Base-by-base conservation (phyloP, 345 rosid genomes). In the Syzygium aromaticum region DNA sequence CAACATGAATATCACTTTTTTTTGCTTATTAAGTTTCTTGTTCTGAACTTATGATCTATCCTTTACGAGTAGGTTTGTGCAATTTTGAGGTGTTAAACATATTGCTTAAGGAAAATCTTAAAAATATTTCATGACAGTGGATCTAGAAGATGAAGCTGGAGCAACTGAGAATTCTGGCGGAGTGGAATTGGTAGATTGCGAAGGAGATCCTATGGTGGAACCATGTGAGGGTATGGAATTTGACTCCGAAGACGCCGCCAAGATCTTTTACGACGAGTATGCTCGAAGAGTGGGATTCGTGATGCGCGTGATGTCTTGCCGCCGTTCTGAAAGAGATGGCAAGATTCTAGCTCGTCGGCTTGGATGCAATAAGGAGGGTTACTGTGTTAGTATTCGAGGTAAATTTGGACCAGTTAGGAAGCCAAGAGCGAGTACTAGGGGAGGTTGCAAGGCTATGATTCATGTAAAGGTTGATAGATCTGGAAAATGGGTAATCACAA, bases 291-390 rank as follows among this genome's bases (percentile, higher is more conserved):
- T 95, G 87, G 99, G 99, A 15, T 97, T 97, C 86, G 98, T 96
- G 3, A 97, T 97, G 98, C 99, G 98, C 25, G 98, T 96, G 86
- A 96, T 96, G 98, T 95, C 98, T 88, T 97, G 99, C 84, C 96
- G 98, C 11, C 96, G 97, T 54, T 97, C 99, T 5, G 99, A 95
- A 91, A 95, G 95, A 89, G 98, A 97, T 86, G 98, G 98, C 77
- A 93, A 94, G 93, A 94, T 96, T 85, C 93, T 97, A 84, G 98
- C 98, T 3, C 95, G 98, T 78, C 93, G 99, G 89, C 93, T 97
- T 83, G 98, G 99, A 30, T 97, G 99, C 89, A 97, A 96, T 77
- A 96, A 96, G 91, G 99, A 97, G 91, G 99, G 99, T 59, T 89
- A 95, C 85, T 63, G 87, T 77, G 88, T 82, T 61, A 96, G 96